Evolutionary conservation across 768 basidiomycete species (phyloP), one percentile per base, ranked within the genome.

Genomic region (Collybia sp.): DNA sequence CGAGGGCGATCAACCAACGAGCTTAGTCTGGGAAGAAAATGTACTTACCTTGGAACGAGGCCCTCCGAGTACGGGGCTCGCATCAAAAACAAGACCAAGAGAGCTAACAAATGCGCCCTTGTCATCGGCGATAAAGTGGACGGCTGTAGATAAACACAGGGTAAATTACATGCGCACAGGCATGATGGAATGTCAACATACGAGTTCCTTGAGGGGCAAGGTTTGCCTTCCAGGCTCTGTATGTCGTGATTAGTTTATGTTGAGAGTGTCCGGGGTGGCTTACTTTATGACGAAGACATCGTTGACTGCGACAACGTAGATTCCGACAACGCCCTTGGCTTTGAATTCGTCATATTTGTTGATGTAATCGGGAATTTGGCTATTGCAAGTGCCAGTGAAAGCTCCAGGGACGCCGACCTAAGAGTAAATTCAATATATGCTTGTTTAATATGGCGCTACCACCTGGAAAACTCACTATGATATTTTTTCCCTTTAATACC

Each of bases 351-450:
- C 75, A 62, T 78, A 85, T 44, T 73, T 72, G 45, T 74, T 60
- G 52, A 92, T 75, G 68, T 85, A 93, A 9, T 72, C 67, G 0
- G 77, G 80, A 17, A 83, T 64, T 54, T 88, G 83, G 9, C 65
- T 68, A 44, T 76, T 79, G 64, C 88, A 92, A 4, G 84, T 72
- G 1, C 80, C 82, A 2, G 84, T 85, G 65, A 88, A 90, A 6
- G 85, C 85, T 12, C 85, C 87, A 0, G 89, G 87, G 25, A 89
- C 83, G 11, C 83, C 82, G 46, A 90, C 72, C 83, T 85, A 47
- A 13, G 30, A 15, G 35, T 42, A 6, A 31, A 40, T 15, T 33
- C 12, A 10, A 8, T 10, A 37, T 18, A 37, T 37, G 10, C 10
- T n/a, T 10, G 6, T n/a, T 13, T 15, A 10, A 10, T 3, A 37